Evolutionary conservation across 2,329 filamentous ascomycete genomes (phyloP).

Genomic region (Alternaria sp.): DNA sequence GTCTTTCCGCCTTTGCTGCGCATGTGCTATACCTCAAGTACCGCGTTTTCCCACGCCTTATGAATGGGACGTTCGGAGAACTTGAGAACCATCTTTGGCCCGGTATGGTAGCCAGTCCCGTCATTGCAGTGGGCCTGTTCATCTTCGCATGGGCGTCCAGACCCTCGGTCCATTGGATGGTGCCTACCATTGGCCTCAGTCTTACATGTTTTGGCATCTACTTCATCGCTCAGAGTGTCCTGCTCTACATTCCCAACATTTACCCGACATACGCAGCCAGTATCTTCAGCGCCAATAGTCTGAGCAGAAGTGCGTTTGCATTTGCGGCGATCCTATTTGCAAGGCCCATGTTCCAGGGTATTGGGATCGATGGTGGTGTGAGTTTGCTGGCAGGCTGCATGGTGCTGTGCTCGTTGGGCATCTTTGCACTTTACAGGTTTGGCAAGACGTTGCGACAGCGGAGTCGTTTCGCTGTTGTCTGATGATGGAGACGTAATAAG

Average conservation of each 20-base stretch:
- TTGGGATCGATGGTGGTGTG: constrained; percentile 66
- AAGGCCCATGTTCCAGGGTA: constrained; percentile 64
- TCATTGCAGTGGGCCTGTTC: constrained; percentile 70
- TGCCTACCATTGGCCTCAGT: constrained; percentile 61
- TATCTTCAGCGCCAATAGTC: constrained; percentile 69
- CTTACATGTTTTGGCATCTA: constrained; percentile 56
- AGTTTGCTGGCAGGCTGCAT: constrained; percentile 62
- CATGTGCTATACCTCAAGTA: constrained; percentile 79
- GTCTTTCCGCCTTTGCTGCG: constrained; percentile 68
- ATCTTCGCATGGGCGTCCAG: constrained; percentile 72
- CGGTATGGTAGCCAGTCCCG: constrained; percentile 62
- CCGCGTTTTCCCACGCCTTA: constrained; percentile 69
- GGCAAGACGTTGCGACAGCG: constrained; percentile 63
- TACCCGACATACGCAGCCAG: constrained; percentile 58
- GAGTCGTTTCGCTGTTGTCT: constrained; percentile 63
- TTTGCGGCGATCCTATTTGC: constrained; percentile 67
- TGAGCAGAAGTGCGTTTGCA: constrained; percentile 64
- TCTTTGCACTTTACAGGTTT: constrained; percentile 65
- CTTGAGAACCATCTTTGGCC: constrained; percentile 77
- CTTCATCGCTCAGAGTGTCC: constrained; percentile 56
- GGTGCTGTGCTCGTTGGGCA: constrained; percentile 58
- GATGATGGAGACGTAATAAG: neutral
- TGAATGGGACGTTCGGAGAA: constrained; percentile 72
- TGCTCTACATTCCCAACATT: constrained; percentile 70
- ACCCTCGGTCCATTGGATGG: constrained; percentile 64